Conservation (phyloP, 495 filamentous ascomycete genomes). For the Lineolata rhizophorae region DNA sequence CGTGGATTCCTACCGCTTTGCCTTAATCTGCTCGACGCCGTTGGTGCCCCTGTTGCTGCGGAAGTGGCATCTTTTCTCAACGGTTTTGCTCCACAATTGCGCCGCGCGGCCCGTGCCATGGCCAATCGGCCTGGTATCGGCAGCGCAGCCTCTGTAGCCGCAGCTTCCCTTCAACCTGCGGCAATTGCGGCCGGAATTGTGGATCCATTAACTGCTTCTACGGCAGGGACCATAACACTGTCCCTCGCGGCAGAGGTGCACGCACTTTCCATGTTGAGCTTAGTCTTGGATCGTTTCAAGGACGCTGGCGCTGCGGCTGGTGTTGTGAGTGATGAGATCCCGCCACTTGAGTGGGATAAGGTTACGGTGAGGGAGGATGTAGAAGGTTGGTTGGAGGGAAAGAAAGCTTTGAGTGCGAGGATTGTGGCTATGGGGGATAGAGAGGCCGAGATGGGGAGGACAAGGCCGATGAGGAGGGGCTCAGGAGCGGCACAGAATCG, state of each 20-base stretch:
- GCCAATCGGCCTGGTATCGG: slow-evolving; percentile 17
- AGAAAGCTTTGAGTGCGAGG: slow-evolving; percentile 36
- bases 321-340: slow-evolving; percentile 37
- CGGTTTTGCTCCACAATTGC: slow-evolving; percentile 54
- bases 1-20: slow-evolving; percentile 70
- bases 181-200: no score
- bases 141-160: neutral
- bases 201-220: no score
- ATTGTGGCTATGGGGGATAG: slow-evolving; percentile 48
- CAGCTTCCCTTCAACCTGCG: no score
- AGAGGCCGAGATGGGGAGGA: slow-evolving; percentile 39
- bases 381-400: slow-evolving; percentile 45
- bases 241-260: slow-evolving; percentile 53
- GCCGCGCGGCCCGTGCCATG: slow-evolving; percentile 37
- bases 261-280: slow-evolving; percentile 47
- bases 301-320: slow-evolving; percentile 33
- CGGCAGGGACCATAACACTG: slow-evolving; percentile 35
- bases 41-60: slow-evolving; percentile 50
- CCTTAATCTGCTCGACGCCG: slow-evolving; percentile 69
- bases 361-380: slow-evolving; percentile 51
- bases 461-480: slow-evolving; percentile 8
- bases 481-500: slow-evolving; percentile 27
- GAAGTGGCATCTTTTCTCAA: slow-evolving; percentile 76
- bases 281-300: slow-evolving; percentile 39
- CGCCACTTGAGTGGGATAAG: slow-evolving; percentile 49